These are phyloP conservation scores for Eragrostis nindensis DNA, from an alignment of 176 grass and related monocot genomes.

Conservation along the genomic window DNA sequence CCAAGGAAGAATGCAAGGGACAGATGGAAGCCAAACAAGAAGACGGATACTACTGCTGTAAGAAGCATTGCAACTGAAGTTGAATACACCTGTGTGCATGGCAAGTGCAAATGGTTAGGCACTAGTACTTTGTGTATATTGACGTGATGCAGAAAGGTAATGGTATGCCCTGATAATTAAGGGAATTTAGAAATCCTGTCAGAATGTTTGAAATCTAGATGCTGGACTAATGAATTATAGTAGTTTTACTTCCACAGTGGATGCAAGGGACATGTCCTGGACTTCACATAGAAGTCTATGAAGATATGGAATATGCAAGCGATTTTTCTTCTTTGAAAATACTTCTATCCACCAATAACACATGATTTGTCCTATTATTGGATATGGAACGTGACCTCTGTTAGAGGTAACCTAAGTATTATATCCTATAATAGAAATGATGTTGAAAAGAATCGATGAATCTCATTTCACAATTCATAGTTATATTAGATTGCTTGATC, in stretches of 20 bases:
- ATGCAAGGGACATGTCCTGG: not conserved
- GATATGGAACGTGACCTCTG: not conserved
- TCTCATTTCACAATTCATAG: not conserved
- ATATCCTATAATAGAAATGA: not conserved
- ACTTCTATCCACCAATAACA: not conserved
- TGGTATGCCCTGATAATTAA: not conserved
- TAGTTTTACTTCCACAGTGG: constrained; percentile 3
- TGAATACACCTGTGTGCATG: constrained; percentile 71
- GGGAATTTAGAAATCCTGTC: not conserved
- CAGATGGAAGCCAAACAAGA: constrained; percentile 75
- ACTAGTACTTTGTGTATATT: not conserved
- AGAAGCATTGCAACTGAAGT: constrained; percentile 96
- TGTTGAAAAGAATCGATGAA: constrained; percentile 3
- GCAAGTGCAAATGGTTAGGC: constrained; percentile 20
- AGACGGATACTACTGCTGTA: constrained; percentile 70
- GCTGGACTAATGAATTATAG: not conserved
- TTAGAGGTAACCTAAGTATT: not conserved
- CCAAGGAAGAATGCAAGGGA: constrained; percentile 89
- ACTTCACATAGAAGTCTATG: not conserved
- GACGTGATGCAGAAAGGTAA: not conserved
- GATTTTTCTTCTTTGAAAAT: not conserved
- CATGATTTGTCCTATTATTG: not conserved
- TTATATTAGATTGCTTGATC: not conserved
- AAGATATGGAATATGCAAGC: not conserved
- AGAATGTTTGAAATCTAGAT: not conserved